phyloP scores from a whole-genome alignment of 140 eudicot species.

The Flaveria floridana region DNA sequence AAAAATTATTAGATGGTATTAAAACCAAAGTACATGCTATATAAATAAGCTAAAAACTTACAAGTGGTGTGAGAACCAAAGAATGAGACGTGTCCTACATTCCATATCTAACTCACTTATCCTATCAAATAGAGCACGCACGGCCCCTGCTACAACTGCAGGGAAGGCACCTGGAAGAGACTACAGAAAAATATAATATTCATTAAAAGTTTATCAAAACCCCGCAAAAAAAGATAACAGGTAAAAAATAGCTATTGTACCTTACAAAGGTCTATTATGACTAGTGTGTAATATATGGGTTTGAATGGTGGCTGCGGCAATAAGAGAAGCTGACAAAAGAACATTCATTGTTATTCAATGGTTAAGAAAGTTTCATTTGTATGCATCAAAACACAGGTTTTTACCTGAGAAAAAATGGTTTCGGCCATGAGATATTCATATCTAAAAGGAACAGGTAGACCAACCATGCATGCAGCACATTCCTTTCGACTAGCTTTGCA shows the following conservation, averaged over 20 bases:
- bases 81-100: conserved; percentile 88
- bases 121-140: conserved; percentile 93
- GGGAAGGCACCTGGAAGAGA: conserved; percentile 99
- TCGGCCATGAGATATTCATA: conserved; percentile 98
- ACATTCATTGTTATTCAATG: conserved; percentile 11
- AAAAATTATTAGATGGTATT: not conserved
- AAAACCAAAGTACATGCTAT: not conserved
- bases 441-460: conserved; percentile 88
- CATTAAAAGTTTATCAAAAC: not conserved
- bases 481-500: conserved; percentile 99
- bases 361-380: not conserved
- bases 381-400: conserved; percentile 21
- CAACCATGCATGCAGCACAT: conserved; percentile 96
- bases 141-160: conserved; percentile 98
- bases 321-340: conserved; percentile 70
- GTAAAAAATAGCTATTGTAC: conserved; percentile 37
- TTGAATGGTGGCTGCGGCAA: conserved; percentile 95
- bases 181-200: conserved; percentile 37
- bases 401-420: conserved; percentile 96
- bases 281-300: conserved; percentile 88
- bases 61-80: conserved; percentile 99
- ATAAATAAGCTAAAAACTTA: conserved; percentile 42
- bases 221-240: not conserved
- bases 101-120: conserved; percentile 95
- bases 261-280: conserved; percentile 97